phyloP scores from a whole-genome alignment of 2,329 filamentous ascomycete species.

The Pseudogymnoascus sp. region DNA sequence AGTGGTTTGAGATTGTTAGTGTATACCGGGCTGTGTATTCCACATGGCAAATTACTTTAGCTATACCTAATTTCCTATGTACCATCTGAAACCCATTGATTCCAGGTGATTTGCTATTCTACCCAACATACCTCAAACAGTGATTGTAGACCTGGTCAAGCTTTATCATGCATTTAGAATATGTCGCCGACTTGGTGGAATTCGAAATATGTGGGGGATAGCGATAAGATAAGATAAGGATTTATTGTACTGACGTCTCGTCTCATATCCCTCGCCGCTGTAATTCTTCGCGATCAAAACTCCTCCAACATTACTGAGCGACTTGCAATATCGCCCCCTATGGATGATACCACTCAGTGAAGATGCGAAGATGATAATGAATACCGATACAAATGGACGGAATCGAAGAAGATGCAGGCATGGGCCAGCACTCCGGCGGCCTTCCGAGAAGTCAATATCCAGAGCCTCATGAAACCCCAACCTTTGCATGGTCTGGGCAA shows the following conservation, averaged over 20 bases:
- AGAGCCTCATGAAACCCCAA: constrained; percentile 4
- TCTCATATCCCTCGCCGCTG: constrained; percentile 5
- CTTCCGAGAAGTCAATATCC: constrained; percentile 6
- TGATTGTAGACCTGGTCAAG: background rate
- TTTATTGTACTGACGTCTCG: constrained; percentile 6
- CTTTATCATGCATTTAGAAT: background rate
- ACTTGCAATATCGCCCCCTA: background rate
- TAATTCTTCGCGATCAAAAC: background rate
- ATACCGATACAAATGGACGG: constrained; percentile 8
- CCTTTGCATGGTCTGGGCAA: constrained; percentile 1
- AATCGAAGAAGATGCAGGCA: background rate
- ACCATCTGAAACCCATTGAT: background rate
- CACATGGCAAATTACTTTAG: constrained; percentile 3
- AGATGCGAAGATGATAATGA: constrained; percentile 3
- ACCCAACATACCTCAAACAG: background rate
- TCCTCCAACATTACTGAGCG: background rate
- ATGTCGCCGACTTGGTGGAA: background rate
- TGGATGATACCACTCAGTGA: background rate
- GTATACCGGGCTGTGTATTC: background rate
- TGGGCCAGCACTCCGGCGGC: background rate
- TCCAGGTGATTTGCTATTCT: background rate
- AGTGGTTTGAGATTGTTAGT: constrained; percentile 1
- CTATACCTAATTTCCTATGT: constrained; percentile 9
- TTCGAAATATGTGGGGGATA: background rate
- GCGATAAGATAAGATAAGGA: constrained; percentile 9